Percentiles rank a stretch among this genome's conserved stretches.
Conservation (phyloP, 768 basidiomycete genomes). For the Amanita subjunquillea region DNA sequence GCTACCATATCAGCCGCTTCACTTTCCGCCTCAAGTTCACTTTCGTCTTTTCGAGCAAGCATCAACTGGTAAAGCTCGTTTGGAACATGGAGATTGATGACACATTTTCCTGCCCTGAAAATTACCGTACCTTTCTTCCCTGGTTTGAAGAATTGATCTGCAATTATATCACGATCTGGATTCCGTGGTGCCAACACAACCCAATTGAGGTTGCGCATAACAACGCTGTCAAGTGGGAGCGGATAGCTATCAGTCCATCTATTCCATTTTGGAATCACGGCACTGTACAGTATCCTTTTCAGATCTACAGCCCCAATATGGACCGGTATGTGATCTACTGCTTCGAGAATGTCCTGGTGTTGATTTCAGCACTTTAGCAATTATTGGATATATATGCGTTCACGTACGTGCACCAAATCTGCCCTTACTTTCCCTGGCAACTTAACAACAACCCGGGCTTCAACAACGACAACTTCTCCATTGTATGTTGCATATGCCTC, state of each 20-base stretch:
- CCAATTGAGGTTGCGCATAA: not conserved
- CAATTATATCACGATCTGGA: conserved; percentile 11
- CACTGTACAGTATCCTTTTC: conserved; percentile 10
- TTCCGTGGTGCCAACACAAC: not conserved
- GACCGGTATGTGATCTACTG: conserved; percentile 13
- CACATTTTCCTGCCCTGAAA: conserved; percentile 4
- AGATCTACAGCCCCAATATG: conserved; percentile 14
- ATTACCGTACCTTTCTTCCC: not conserved
- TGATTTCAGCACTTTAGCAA: not conserved
- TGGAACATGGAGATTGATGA: conserved; percentile 7
- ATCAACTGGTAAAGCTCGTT: not conserved
- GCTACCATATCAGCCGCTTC: not conserved
- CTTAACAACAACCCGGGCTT: not conserved
- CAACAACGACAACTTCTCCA: not conserved
- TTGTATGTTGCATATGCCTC: not conserved
- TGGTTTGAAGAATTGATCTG: conserved; percentile 5
- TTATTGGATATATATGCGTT: not conserved
- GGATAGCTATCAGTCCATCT: conserved; percentile 8
- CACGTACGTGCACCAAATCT: not conserved
- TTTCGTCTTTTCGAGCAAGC: not conserved
- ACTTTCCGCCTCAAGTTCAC: not conserved
- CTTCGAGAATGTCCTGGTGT: conserved; percentile 14
- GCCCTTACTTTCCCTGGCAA: not conserved
- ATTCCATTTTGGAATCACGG: conserved; percentile 9
- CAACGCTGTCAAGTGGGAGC: conserved; percentile 1